A percentile compares a stretch with the other conserved stretches of the same genome.
Evolutionary conservation across 768 basidiomycete species (phyloP).

Genomic region (Lactarius psammicola): DNA sequence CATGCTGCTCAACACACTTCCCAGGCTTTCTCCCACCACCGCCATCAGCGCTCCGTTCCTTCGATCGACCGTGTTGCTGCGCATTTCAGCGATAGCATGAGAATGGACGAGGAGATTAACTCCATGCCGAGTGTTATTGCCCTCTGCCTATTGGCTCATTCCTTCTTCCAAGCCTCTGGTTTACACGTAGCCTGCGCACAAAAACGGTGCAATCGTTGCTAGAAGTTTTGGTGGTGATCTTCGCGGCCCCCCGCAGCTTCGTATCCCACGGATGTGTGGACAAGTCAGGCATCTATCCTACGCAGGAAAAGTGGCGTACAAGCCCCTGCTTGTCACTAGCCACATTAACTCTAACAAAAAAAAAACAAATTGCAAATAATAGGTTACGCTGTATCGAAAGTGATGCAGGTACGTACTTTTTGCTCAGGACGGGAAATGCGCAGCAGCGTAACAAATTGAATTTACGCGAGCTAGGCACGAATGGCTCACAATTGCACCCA

Average conservation of each 20-base stretch:
- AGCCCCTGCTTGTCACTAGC: neutral
- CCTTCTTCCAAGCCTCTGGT: neutral
- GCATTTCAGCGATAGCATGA: neutral
- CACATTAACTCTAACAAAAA: neutral
- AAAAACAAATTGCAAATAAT: neutral
- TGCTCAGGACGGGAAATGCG: neutral
- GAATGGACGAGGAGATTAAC: slow-evolving; percentile 3
- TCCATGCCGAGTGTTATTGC: neutral
- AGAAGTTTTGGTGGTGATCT: neutral
- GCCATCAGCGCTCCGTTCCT: neutral
- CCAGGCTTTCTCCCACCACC: slow-evolving; percentile 3
- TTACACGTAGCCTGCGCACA: neutral
- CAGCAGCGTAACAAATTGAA: neutral
- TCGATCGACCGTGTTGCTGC: neutral
- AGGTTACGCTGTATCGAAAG: neutral
- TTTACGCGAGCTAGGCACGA: neutral
- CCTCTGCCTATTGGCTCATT: neutral
- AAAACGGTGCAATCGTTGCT: neutral
- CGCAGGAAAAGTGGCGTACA: neutral
- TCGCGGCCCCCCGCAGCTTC: neutral
- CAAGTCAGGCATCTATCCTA: neutral
- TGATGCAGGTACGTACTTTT: neutral
- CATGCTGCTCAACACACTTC: neutral
- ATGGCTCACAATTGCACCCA: neutral
- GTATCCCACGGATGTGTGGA: neutral